Evolutionary conservation across 192 early-diverging fungal species (phyloP).

Genomic region (Backusella circina): DNA sequence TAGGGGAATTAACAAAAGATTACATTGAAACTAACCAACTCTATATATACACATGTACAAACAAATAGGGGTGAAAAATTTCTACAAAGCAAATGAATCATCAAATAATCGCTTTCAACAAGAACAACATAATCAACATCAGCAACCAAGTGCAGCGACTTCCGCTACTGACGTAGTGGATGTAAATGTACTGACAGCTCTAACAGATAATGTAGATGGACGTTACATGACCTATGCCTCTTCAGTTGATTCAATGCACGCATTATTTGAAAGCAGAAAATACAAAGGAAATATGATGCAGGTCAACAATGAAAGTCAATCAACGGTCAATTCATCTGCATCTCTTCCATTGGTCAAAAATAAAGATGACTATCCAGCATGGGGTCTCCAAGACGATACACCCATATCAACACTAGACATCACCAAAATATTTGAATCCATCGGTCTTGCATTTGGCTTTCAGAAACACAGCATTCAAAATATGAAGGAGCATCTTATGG

Average conservation of each 20-base stretch:
- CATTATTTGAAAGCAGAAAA: slow-evolving; percentile 62
- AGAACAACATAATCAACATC: background rate
- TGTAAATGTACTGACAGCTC: slow-evolving; percentile 18
- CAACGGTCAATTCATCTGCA: background rate
- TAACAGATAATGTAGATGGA: slow-evolving; percentile 54
- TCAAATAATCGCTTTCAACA: background rate
- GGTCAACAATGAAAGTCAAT: background rate
- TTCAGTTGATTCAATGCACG: slow-evolving; percentile 65
- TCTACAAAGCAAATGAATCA: background rate
- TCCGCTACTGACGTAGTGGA: background rate
- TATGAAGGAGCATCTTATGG: slow-evolving; percentile 73
- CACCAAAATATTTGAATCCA: slow-evolving; percentile 62
- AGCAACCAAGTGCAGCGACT: background rate
- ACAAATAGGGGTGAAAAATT: background rate
- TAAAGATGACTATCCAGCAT: slow-evolving; percentile 40
- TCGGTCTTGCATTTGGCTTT: slow-evolving; percentile 73
- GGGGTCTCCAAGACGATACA: slow-evolving; percentile 43
- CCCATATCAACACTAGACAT: slow-evolving; percentile 67
- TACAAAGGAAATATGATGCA: slow-evolving; percentile 21
- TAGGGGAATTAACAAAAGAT: background rate
- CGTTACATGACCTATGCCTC: slow-evolving; percentile 68
- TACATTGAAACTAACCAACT: background rate
- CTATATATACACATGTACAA: background rate
- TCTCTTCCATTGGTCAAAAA: background rate
- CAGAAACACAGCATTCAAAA: slow-evolving; percentile 75